These are phyloP conservation scores for Polysphondylium violaceum DNA, from an alignment of 78 protist species.

Conservation along the genomic window DNA sequence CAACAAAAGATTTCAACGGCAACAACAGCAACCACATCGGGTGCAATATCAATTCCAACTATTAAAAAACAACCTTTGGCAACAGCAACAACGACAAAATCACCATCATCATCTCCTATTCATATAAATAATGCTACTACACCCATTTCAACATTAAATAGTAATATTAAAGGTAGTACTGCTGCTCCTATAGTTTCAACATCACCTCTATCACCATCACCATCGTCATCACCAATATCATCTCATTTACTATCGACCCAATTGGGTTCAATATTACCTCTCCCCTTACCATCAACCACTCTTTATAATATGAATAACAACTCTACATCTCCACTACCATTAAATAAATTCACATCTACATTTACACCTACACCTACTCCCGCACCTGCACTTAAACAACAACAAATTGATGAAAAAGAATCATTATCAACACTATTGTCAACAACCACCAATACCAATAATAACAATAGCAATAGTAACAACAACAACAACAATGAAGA, in stretches of 20 bases:
- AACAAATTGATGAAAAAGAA: too few species aligned
- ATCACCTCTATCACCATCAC: neutral
- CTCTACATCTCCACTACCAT: too few species aligned
- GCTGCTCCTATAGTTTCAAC: neutral
- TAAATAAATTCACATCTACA: neutral
- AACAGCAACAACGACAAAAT: slow-evolving; percentile 13
- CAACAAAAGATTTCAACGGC: neutral
- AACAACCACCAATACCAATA: neutral
- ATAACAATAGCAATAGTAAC: neutral
- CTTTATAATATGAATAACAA: too few species aligned
- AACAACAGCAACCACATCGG: too few species aligned
- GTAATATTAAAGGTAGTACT: neutral
- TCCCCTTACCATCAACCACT: too few species aligned
- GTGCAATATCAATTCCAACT: too few species aligned
- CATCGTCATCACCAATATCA: neutral
- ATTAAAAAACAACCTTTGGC: neutral
- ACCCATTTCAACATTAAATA: neutral
- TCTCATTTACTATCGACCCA: neutral
- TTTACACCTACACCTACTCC: too few species aligned
- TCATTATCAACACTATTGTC: neutral
- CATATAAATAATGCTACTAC: neutral
- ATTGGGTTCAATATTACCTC: too few species aligned
- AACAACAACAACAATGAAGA: slow-evolving; percentile 14
- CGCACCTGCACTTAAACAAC: too few species aligned
- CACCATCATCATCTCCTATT: neutral